A percentile compares a stretch with the other conserved stretches of the same genome.
Evolutionary conservation across 441 rosid genomes (phyloP).

Genomic region (Pelargonium cotyledonis): DNA sequence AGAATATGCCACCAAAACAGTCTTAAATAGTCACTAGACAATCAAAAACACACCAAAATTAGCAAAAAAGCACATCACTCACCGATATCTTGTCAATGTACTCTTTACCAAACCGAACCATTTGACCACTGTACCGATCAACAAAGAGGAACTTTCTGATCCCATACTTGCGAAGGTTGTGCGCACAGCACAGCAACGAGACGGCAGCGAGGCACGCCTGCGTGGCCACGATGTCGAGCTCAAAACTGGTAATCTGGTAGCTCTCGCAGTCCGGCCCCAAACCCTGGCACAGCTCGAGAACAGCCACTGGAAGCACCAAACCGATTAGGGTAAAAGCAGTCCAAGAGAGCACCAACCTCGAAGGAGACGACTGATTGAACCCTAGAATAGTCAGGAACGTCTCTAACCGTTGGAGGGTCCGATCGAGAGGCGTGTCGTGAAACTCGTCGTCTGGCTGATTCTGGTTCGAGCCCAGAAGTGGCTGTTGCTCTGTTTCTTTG

Average conservation of each 20-base stretch:
- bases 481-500: background rate
- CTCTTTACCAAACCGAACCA: conserved; percentile 40
- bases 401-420: conserved; percentile 22
- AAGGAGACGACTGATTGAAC: conserved; percentile 16
- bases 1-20: too few species aligned
- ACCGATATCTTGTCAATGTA: conserved; percentile 33
- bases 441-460: background rate
- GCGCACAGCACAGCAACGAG: conserved; percentile 67
- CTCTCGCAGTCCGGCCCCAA: conserved; percentile 31
- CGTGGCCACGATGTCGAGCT: conserved; percentile 54
- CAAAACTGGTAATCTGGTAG: conserved; percentile 56
- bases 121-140: conserved; percentile 56
- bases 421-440: conserved; percentile 21
- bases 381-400: conserved; percentile 27
- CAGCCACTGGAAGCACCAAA: conserved; percentile 42
- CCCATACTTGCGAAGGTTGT: conserved; percentile 71
- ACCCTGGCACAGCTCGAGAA: conserved; percentile 54
- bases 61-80: background rate
- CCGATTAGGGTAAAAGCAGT: conserved; percentile 44
- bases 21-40: too few species aligned
- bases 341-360: conserved; percentile 40
- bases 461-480: background rate
- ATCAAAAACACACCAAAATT: too few species aligned
- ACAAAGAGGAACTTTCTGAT: conserved; percentile 66
- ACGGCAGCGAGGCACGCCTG: conserved; percentile 66